Evolutionary conservation across 257 asterid species (phyloP), one percentile per base, ranked within the genome.

Genomic region (Primulina huaijiensis): DNA sequence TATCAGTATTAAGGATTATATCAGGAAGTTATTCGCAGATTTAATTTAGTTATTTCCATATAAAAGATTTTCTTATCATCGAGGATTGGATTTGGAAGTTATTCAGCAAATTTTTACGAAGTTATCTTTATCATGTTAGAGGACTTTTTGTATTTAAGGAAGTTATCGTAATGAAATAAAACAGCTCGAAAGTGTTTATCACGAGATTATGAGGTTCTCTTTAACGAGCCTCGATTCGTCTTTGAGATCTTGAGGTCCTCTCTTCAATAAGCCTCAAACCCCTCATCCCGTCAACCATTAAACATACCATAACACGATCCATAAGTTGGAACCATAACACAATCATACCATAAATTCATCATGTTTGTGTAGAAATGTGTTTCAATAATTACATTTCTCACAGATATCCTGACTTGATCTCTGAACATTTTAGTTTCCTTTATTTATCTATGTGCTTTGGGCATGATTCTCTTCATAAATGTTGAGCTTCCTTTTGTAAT

Each of bases 371-470:
- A 40, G 65, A 38, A 35, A 23, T 60, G 57, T 64, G 34, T 65
- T 57, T 25, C 62, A 40, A 21, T 21, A 67, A 67, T 57, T 37
- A 10, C 63, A 65, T 33, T 53, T 63, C 60, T 72, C 20, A 34
- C 60, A 59, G 62, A 71, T 62, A 34, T 58, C 61, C 62, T 65
- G 43, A 46, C 50, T 62, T 23, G 56, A 69, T 20, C 71, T 69
- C 60, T 16, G 20, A 74, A 17, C 62, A 33, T 52, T 74, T 53
- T 19, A 60, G 68, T 19, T 80, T 67, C 50, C 53, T 62, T 73
- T 62, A 59, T 52, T 52, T n/a, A 20, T 68, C 20, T 50, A 23
- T 34, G 60, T 68, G 56, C 57, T 55, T 37, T n/a, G 62, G 64
- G 23, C 72, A 10, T n/a, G 23, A 31, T 35, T n/a, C 56, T 64